These are phyloP conservation scores for Chrysophaeum taylorii DNA, from an alignment of 352 stramenopile species.

Conservation along the genomic window DNA sequence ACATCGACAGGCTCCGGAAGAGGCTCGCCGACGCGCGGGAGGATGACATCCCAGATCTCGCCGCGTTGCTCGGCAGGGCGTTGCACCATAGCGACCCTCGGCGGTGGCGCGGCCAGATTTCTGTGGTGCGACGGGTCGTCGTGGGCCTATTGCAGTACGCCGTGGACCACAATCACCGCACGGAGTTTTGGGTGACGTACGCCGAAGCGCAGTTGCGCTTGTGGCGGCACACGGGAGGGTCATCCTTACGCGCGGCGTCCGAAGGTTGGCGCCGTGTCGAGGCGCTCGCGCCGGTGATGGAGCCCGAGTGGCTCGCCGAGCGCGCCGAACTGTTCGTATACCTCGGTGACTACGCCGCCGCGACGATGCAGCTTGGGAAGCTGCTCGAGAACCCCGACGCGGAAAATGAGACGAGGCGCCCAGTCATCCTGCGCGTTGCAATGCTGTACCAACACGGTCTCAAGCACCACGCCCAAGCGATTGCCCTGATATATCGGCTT, in stretches of 20 bases:
- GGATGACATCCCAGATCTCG: too few species aligned
- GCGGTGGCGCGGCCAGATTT: neutral
- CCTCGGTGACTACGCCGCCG: neutral
- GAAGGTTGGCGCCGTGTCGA: neutral
- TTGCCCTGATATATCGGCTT: neutral
- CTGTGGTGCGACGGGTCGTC: neutral
- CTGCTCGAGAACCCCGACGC: neutral
- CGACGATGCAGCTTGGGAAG: neutral
- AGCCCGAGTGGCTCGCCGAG: neutral
- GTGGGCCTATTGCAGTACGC: neutral
- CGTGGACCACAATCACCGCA: neutral
- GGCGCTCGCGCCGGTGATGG: neutral
- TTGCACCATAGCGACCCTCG: too few species aligned
- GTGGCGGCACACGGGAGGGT: neutral
- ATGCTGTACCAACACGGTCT: slow-evolving; percentile 3
- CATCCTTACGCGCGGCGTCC: neutral
- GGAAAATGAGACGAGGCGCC: neutral
- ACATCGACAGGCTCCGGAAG: too few species aligned
- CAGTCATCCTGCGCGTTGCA: neutral
- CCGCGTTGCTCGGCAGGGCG: too few species aligned
- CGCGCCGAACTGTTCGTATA: neutral
- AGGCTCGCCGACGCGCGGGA: too few species aligned
- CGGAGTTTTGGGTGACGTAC: neutral
- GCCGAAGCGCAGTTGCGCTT: neutral
- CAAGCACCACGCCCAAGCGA: neutral